Evolutionary conservation across 2,329 filamentous ascomycete species (phyloP), one percentile per base, ranked within the genome.

Genomic region (Pseudogymnoascus sp.): DNA sequence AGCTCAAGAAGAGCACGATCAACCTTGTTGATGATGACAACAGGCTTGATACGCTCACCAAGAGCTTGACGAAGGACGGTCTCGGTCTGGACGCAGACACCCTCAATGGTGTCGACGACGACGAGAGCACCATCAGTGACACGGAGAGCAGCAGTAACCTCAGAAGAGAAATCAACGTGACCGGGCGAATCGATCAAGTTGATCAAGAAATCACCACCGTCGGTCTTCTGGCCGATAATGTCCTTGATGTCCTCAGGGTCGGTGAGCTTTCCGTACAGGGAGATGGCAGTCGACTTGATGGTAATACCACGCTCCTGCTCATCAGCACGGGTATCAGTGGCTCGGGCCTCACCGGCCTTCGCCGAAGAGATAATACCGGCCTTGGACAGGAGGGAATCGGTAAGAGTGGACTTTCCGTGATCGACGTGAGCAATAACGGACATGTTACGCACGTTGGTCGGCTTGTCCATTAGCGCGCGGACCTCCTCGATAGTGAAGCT

Each of bases 391-490:
- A 99, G 91, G 74, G 94, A 97, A 83, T 99, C 94, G 87, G 93
- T 97, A 75, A 99, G 87, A 78, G 94, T 99, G 74, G 94, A 99
- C 83, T 99, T 99, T 84, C 94, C 94, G 87, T 99, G 94, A 82
- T 99, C 94, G 88, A 99, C 92, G 84, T 99, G 94, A 80, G 94
- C 94, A 91, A 97, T 97, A 80, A 99, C 94, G 83, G 92, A 97
- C 93, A 97, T 97, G 88, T 97, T 97, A 80, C 84, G 83, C 78
- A 88, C 84, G 78, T 88, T 88, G 76, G 78, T 82, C 72, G 89
- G 87, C 81, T 88, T 87, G 86, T 91, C 88, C 89, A 90, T 90
- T 77, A 90, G 80, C 74, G 66, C 72, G 79, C 88, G 87, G 79
- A 92, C 90, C 86, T 91, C 92, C 78, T 97, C 93, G 82, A 97